These are phyloP conservation scores for Fragaria ananassa DNA, from an alignment of 306 rosid species.

Conservation along the genomic window DNA sequence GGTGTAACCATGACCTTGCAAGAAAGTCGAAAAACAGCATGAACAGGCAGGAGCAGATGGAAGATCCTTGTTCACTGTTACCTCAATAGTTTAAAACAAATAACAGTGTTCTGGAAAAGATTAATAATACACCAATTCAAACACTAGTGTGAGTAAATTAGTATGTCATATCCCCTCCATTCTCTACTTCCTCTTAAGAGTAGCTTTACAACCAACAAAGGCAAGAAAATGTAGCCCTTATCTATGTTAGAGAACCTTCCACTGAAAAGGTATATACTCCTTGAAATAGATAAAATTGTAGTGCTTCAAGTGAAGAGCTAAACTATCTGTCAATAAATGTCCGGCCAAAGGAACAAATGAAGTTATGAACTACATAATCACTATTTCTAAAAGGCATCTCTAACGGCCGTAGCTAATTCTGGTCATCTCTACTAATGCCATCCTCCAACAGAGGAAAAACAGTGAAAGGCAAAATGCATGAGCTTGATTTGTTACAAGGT, in stretches of 20 bases:
- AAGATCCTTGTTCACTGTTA: neutral
- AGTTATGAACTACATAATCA: neutral
- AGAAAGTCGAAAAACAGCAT: neutral
- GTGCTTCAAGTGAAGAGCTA: neutral
- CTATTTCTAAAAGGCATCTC: neutral
- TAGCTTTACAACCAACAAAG: neutral
- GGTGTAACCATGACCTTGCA: neutral
- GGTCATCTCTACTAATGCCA: neutral
- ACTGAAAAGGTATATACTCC: neutral
- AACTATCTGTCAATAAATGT: neutral
- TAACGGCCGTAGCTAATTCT: neutral
- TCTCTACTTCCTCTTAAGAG: slow-evolving; percentile 4
- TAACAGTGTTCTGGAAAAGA: neutral
- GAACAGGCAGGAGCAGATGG: neutral
- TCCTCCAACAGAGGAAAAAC: neutral
- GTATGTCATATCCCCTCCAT: neutral
- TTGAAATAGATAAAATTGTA: neutral
- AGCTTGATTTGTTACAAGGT: neutral
- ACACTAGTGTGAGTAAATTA: neutral
- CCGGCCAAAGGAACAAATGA: neutral
- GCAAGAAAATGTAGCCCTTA: neutral
- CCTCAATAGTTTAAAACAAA: neutral
- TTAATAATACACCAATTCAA: neutral
- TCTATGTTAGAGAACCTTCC: neutral
- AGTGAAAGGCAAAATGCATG: neutral